Conservation (phyloP, 139 green algal genomes). For the Raphidocelis subcapitata region DNA sequence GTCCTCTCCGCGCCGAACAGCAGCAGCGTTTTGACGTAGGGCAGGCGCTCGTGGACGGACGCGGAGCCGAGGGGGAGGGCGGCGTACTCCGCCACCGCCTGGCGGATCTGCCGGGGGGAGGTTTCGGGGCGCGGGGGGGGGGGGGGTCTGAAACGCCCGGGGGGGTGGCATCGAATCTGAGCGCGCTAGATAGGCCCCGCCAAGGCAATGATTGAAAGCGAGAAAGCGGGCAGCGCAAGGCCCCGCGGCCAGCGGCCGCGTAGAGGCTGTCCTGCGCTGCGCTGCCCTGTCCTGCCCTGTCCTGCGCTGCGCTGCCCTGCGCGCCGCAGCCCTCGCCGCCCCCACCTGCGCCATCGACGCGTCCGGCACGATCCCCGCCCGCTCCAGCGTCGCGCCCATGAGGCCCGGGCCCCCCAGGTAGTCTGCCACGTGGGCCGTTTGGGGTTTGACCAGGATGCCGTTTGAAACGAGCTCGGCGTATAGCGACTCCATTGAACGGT, state of each 20-base stretch:
- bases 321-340: background rate
- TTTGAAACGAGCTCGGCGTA: constrained; percentile 84
- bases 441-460: constrained; percentile 62
- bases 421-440: constrained; percentile 47
- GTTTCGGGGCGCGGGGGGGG: too few species aligned
- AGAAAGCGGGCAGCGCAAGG: too few species aligned
- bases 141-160: too few species aligned
- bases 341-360: constrained; percentile 66
- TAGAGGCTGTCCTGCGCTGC: too few species aligned
- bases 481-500: constrained; percentile 83
- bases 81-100: constrained; percentile 77
- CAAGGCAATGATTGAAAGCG: too few species aligned
- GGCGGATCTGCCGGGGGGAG: constrained; percentile 42
- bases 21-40: constrained; percentile 68
- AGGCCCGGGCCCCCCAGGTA: constrained; percentile 60
- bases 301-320: background rate
- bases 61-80: constrained; percentile 75
- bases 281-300: too few species aligned
- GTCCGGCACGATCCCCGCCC: constrained; percentile 63
- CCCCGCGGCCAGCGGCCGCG: too few species aligned
- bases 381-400: constrained; percentile 51
- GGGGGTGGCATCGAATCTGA: too few species aligned
- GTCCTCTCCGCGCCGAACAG: constrained; percentile 76
- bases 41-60: constrained; percentile 60
- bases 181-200: too few species aligned